These are phyloP conservation scores for Leccinum fuscescens DNA, from an alignment of 1,284 basidiomycete genomes.

Conservation along the genomic window DNA sequence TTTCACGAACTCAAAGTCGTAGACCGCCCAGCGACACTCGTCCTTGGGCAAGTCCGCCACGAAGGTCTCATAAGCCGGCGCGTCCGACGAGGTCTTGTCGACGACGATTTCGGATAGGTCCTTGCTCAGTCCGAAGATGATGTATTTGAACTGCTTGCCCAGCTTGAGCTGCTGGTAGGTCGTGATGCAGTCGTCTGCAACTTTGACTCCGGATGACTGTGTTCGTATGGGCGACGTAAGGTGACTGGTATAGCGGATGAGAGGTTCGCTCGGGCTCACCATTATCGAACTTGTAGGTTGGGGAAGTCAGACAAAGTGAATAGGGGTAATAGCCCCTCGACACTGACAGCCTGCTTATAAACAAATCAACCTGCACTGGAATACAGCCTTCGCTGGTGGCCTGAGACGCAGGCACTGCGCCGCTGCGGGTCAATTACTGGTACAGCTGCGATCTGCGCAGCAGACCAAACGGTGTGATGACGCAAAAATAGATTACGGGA, in stretches of 20 bases:
- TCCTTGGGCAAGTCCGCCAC: slow-evolving; percentile 72
- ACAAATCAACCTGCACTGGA: background rate
- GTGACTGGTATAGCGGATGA: background rate
- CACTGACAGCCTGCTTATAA: slow-evolving; percentile 15
- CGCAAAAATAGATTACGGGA: background rate
- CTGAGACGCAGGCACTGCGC: too few relatives aligned
- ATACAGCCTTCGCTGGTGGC: background rate
- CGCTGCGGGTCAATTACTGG: too few relatives aligned
- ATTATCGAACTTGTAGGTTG: slow-evolving; percentile 7
- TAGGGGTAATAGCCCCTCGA: slow-evolving; percentile 13
- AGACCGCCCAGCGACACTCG: slow-evolving; percentile 88
- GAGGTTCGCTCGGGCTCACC: slow-evolving; percentile 10
- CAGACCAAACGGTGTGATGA: background rate
- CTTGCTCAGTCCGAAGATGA: slow-evolving; percentile 76
- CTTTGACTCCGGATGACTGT: slow-evolving; percentile 64
- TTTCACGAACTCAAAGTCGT: slow-evolving; percentile 87
- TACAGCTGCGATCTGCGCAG: too few relatives aligned
- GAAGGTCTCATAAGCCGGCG: slow-evolving; percentile 73
- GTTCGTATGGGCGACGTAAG: slow-evolving; percentile 43
- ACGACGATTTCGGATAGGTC: slow-evolving; percentile 77
- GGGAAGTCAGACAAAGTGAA: slow-evolving; percentile 1
- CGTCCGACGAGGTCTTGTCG: slow-evolving; percentile 52
- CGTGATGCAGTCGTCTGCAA: slow-evolving; percentile 60
- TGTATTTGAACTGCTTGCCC: slow-evolving; percentile 81
- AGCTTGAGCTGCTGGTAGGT: slow-evolving; percentile 81